phyloP scores from a whole-genome alignment of 2,329 filamentous ascomycete species.

The Dactylonectria estremocensis region DNA sequence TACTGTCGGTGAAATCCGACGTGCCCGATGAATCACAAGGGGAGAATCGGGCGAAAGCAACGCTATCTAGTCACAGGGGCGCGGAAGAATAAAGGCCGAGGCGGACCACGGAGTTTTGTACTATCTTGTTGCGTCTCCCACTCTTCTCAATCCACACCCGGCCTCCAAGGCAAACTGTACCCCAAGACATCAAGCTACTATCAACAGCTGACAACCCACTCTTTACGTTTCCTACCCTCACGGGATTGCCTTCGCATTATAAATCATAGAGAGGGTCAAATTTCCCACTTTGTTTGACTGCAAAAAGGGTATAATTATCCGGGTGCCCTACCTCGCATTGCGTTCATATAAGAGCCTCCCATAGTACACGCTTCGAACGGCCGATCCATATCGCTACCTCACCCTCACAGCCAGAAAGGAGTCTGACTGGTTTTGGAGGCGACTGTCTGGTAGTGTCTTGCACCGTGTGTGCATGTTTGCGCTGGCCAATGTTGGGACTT shows the following conservation, averaged over 20 bases:
- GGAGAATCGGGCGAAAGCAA: too few species aligned
- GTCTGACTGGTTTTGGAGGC: slow-evolving; percentile 46
- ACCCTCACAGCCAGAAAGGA: slow-evolving; percentile 36
- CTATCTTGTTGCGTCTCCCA: too few species aligned
- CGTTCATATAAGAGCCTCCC: slow-evolving; percentile 45
- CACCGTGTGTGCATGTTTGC: slow-evolving; percentile 31
- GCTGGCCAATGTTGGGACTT: slow-evolving; percentile 5
- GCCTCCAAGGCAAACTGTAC: too few species aligned
- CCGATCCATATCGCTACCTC: slow-evolving; percentile 23
- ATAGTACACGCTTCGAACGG: slow-evolving; percentile 14
- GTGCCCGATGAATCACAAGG: too few species aligned
- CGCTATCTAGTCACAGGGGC: too few species aligned
- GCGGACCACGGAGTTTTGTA: too few species aligned
- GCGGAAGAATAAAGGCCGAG: too few species aligned
- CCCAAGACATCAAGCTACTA: too few species aligned
- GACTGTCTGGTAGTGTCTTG: slow-evolving; percentile 46
- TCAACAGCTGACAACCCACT: too few species aligned
- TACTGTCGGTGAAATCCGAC: too few species aligned
- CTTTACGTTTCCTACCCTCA: too few species aligned
- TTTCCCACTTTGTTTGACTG: slow-evolving; percentile 16
- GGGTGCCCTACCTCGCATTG: slow-evolving; percentile 30
- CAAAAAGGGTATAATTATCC: slow-evolving; percentile 24
- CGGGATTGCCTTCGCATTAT: slow-evolving; percentile 6
- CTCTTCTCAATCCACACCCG: too few species aligned
- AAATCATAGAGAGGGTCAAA: slow-evolving; percentile 20